Conservation (phyloP, 2,329 filamentous ascomycete genomes). For the Ophiocordyceps polyrhachis-furcata region DNA sequence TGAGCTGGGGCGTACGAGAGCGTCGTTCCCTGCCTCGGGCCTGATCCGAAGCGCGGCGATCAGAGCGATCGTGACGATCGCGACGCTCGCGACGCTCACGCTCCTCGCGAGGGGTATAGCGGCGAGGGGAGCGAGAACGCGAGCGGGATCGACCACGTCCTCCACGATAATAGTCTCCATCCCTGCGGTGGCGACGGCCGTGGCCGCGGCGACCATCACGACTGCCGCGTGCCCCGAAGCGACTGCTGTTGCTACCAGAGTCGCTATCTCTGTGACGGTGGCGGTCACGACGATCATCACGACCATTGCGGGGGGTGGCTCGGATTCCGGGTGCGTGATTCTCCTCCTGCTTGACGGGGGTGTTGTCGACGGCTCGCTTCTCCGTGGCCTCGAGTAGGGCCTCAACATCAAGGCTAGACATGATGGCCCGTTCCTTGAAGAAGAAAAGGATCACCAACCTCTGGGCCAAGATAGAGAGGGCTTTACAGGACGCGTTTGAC, state of each 20-base stretch:
- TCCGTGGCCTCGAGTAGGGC: constrained; percentile 76
- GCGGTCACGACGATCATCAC: constrained; percentile 35
- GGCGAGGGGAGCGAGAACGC: constrained; percentile 52
- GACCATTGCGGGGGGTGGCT: neutral
- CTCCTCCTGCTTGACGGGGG: constrained; percentile 26
- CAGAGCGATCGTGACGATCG: constrained; percentile 31
- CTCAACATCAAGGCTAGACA: constrained; percentile 56
- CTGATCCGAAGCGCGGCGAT: constrained; percentile 30
- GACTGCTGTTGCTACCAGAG: constrained; percentile 63
- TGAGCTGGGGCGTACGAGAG: constrained; percentile 51
- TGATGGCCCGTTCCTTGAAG: constrained; percentile 7
- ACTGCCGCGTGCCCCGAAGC: constrained; percentile 52
- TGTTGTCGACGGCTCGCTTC: constrained; percentile 34
- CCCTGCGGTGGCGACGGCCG: constrained; percentile 54
- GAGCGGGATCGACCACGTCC: constrained; percentile 39
- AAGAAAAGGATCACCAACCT: constrained; percentile 3
- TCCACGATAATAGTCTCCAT: constrained; percentile 50
- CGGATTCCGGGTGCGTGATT: neutral
- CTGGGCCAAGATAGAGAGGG: neutral
- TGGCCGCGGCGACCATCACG: constrained; percentile 52
- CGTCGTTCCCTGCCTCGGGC: constrained; percentile 31
- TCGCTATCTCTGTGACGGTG: constrained; percentile 47
- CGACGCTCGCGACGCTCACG: constrained; percentile 21
- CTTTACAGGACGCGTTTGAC: neutral
- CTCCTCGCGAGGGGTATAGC: constrained; percentile 38